Base-by-base conservation (phyloP, 164 flowering plant genomes). In the Nelumbo lutea region DNA sequence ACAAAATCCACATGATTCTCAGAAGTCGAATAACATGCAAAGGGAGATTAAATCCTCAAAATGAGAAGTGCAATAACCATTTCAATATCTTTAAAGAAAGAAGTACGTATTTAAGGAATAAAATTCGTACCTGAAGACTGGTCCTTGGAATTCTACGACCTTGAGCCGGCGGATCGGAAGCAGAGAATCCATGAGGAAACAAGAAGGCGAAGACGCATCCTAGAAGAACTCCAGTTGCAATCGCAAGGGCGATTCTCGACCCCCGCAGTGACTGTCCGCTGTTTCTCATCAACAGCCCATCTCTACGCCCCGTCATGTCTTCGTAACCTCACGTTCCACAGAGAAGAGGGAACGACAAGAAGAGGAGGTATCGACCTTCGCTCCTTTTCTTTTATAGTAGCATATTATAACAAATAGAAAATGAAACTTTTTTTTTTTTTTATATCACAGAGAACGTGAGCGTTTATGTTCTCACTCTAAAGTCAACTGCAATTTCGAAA, bases 121-220 rank as follows among this genome's bases (percentile, higher is more conserved):
- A 2, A 40, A 42, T 10, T 0, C 40, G 42, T 67, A 90, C 91
- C 93, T 84, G 83, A 14, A 74, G 39, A 76, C 59, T 61, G 5
- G 80, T 80, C 58, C 76, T 82, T 1, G 75, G 9, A 56, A 72
- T 15, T 38, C 64, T 74, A 58, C 60, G 73, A 60, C 45, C 53
- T 44, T 45, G 73, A 44, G 61, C 43, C 0, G 73, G 63, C 38
- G 73, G 75, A 76, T 68, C 65, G 39, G 82, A 53, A 69, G 48
- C 61, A 76, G 90, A 83, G 70, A 94, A 73, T 3, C 96, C 97
- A 53, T 82, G 68, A 5, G 98, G 97, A 43, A 64, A 90, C 7
- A 82, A 59, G 69, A 90, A 84, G 4, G 97, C 98, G 58, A 82
- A 84, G 70, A 87, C 70, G 78, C 89, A 87, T 11, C 98, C 98